Base-by-base conservation (phyloP, 805 yeast species). In the Candida andamanensis region DNA sequence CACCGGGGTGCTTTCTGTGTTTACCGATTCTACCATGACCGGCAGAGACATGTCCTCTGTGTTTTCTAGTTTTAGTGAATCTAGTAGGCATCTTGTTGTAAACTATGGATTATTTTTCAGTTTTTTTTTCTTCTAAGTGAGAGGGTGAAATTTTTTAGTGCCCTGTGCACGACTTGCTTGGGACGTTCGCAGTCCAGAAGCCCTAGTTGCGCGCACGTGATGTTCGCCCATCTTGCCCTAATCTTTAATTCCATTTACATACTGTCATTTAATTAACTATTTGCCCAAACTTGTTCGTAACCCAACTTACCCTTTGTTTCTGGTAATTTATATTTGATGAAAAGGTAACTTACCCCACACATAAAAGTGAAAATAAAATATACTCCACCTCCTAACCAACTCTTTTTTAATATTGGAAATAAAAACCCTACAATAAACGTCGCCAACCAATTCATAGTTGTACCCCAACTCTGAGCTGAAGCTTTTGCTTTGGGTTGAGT, bases 1-100 rank as follows among this genome's bases (percentile, higher is more conserved):
- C 98, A 92, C 98, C 98, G 54, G 98, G 97, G 63, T 85, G 92
- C 95, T 92, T 92, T 87, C 98, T 89, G 94, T 92, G 98, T 84
- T 92, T 92, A 76, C 99, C 99, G 74, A 92, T 76, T 81, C 99
- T 94, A 85, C 98, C 98, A 73, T 90, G 81, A 85, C 98, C 98
- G 94, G 97, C 97, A 69, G 97, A 85, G 74, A 92, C 97, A 95
- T 92, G 82, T 77, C 99, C 99, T 85, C 99, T 87, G 84, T 86
- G 96, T 80, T 92, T 92, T 85, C 99, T 87, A 75, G 97, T 92
- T 75, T 92, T 89, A 66, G 95, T 84, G 68, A 85, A 81, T 85
- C 97, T 87, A 80, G 97, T 85, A 72, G 97, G 97, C 97, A 89
- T 89, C 68, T 67, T 26, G 28, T 12, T 29, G 22, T 18, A 26